Percentiles rank a stretch among this genome's conserved stretches.
These are phyloP conservation scores for Massariosphaeria phaeospora DNA, from an alignment of 495 filamentous ascomycete species.

Conservation along the genomic window DNA sequence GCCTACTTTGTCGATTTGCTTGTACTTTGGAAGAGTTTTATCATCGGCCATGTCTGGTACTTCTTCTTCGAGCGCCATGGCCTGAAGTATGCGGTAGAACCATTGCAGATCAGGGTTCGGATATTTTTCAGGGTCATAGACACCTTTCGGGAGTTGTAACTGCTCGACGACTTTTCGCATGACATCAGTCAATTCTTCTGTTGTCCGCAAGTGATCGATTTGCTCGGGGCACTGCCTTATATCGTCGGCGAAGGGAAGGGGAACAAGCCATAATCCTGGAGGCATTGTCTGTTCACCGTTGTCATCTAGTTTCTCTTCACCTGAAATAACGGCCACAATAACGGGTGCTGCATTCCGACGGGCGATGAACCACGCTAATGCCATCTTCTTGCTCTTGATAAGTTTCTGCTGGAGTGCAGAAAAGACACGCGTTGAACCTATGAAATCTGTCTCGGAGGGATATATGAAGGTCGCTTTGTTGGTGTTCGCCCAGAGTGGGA, in stretches of 20 bases:
- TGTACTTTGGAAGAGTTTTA: constrained; percentile 76
- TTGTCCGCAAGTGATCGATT: constrained; percentile 48
- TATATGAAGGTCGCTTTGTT: constrained; percentile 89
- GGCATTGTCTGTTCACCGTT: constrained; percentile 65
- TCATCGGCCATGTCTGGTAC: constrained; percentile 75
- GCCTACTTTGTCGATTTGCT: constrained; percentile 70
- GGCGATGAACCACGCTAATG: constrained; percentile 82
- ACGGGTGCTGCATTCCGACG: constrained; percentile 71
- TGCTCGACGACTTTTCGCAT: constrained; percentile 82
- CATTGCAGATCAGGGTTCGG: constrained; percentile 93
- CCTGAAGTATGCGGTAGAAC: constrained; percentile 95
- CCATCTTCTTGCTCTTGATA: constrained; percentile 68
- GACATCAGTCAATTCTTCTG: constrained; percentile 65
- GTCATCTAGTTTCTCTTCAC: constrained; percentile 61
- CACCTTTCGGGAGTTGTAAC: constrained; percentile 79
- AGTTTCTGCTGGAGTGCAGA: constrained; percentile 87
- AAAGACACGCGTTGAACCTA: constrained; percentile 90
- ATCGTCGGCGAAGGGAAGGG: constrained; percentile 87
- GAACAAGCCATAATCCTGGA: constrained; percentile 83
- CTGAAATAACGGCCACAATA: constrained; percentile 76
- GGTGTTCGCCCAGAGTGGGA: constrained; percentile 80
- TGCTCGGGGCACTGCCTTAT: constrained; percentile 68
- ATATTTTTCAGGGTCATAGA: constrained; percentile 79
- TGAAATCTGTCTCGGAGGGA: constrained; percentile 80
- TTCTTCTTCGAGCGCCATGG: constrained; percentile 87